A percentile compares a stretch with the other conserved stretches of the same genome.
Conservation (phyloP, 2,329 filamentous ascomycete species). For the Dactylellina haptotyla region DNA sequence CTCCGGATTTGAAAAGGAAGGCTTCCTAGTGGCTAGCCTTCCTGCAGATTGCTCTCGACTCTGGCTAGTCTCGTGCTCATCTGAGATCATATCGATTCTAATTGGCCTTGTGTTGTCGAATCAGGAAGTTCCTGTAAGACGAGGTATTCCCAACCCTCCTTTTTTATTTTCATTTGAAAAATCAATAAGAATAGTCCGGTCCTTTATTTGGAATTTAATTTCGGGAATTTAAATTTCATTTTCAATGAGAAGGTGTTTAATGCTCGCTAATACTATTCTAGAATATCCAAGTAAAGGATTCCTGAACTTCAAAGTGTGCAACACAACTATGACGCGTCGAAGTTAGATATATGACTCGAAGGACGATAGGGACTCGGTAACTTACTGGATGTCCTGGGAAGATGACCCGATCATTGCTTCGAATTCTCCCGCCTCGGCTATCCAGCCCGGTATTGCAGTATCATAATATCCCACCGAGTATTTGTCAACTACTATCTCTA, state of each 20-base stretch:
- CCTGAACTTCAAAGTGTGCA: conserved; percentile 69
- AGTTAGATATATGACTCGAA: conserved; percentile 55
- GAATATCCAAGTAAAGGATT: conserved; percentile 75
- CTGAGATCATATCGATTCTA: not conserved
- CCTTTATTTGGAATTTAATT: no score
- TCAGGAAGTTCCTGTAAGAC: conserved; percentile 5
- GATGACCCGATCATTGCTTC: conserved; percentile 71
- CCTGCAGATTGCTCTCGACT: not conserved
- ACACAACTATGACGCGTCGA: conserved; percentile 62
- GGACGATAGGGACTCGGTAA: conserved; percentile 10
- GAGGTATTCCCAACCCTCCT: not conserved
- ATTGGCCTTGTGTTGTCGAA: not conserved
- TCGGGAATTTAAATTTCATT: no score
- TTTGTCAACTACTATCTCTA: conserved; percentile 63
- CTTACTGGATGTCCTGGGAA: conserved; percentile 72
- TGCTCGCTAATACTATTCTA: conserved; percentile 59
- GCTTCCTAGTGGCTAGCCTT: not conserved
- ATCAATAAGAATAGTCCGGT: no score
- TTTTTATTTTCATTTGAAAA: not conserved
- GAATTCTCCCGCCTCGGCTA: conserved; percentile 73
- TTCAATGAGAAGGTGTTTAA: not conserved
- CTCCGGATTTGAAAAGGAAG: conserved; percentile 1
- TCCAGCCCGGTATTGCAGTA: conserved; percentile 69
- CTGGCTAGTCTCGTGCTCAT: not conserved
- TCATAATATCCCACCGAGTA: conserved; percentile 71